Base-by-base conservation (phyloP, 2,329 filamentous ascomycete species). In the Fusarium marasasianum region DNA sequence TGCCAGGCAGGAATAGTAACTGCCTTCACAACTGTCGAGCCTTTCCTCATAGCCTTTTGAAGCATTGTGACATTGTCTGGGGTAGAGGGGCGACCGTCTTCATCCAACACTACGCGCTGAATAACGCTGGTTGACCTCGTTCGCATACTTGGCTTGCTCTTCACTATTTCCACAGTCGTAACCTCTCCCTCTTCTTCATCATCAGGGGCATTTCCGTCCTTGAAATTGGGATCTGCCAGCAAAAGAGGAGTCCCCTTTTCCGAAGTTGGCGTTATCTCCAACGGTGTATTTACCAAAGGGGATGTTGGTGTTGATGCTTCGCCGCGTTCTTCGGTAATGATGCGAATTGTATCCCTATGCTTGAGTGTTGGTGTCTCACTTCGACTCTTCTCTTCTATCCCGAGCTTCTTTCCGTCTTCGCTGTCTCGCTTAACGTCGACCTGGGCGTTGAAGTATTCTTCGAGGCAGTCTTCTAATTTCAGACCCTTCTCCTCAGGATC, bases 1-100 rank as follows among this genome's bases (percentile, higher is more conserved):
- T 98, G 96, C 95, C 95, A 98, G 5, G 96, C 96, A 43, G 96
- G 96, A 86, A 98, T 98, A 66, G 96, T 92, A 20, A 98, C 93
- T 77, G 97, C 95, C 79, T 96, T 98, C 75, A 84, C 86, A 64
- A 87, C 85, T 5, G 84, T 86, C 18, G 87, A 88, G 15, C 76
- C 85, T 82, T 79, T 87, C 80, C 75, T 80, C 81, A 77, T 85
- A 81, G 75, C 83, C 80, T 81, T 84, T 70, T 85, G 83, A 45
- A 86, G 80, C 37, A 87, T 78, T 20, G 80, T 84, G 22, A 80
- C 78, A 20, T 83, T 80, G 33, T 87, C 85, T 5, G 84, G 73
- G 44, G 84, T 83, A 9, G 83, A 79, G 8, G 85, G 77, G n/a
- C 84, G 83, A 11, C 85, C 85, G 35, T 87, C 81, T 45, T 87